Evolutionary conservation across 2,329 filamentous ascomycete genomes (phyloP).

Genomic region (Hypoxylon sp.): DNA sequence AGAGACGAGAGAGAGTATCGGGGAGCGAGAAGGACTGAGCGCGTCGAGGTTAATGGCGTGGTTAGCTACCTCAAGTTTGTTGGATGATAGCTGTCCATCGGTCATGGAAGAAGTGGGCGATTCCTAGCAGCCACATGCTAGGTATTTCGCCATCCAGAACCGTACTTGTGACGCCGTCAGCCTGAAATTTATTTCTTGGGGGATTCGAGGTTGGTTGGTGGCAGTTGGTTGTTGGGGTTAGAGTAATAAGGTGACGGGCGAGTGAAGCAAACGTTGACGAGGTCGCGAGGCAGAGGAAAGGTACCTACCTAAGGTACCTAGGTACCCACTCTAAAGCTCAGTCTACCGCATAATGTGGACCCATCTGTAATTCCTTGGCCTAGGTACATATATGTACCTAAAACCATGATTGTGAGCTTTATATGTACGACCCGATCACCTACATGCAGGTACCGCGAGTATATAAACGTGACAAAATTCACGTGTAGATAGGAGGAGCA

Average conservation of each 20-base stretch:
- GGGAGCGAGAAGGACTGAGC: not conserved
- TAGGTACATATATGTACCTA: too few relatives aligned
- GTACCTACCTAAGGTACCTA: not conserved
- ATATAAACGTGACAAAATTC: too few relatives aligned
- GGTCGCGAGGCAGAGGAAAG: not conserved
- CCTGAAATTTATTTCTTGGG: too few relatives aligned
- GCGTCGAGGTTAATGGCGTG: not conserved
- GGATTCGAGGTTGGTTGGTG: not conserved
- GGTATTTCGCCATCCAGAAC: slow-evolving; percentile 3
- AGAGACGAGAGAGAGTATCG: not conserved
- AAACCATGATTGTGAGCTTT: too few relatives aligned
- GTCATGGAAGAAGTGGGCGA: slow-evolving; percentile 12
- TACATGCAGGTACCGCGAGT: too few relatives aligned
- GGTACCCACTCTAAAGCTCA: too few relatives aligned
- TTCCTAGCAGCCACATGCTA: slow-evolving; percentile 12
- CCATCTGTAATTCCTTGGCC: too few relatives aligned
- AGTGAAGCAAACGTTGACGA: too few relatives aligned
- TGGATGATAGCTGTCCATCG: slow-evolving; percentile 1
- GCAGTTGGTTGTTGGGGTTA: not conserved
- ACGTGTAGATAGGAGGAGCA: too few relatives aligned
- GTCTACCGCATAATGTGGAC: too few relatives aligned
- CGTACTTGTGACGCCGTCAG: not conserved
- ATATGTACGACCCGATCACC: too few relatives aligned
- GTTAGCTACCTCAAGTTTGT: slow-evolving; percentile 12
- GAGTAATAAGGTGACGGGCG: not conserved